Base-by-base conservation (phyloP, 129 eudicot species). In the Tagetes erecta region DNA sequence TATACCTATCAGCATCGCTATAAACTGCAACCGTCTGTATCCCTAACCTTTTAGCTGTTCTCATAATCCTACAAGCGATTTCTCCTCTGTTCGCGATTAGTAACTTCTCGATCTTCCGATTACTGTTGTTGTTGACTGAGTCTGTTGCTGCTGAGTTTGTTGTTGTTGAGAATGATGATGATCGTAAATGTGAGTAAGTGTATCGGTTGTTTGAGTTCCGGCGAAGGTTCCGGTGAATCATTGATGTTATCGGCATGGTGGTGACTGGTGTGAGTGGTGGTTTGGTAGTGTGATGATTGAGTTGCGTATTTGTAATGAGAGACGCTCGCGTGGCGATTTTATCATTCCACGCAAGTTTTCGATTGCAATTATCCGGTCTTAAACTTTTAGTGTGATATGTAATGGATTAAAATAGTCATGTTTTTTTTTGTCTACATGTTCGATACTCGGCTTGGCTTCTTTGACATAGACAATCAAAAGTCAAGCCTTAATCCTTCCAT, bases 51-150 rank as follows among this genome's bases (percentile, higher is more conserved):
- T 82, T 88, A 6, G 99, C 99, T 0, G 97, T 95, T 31, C 94
- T 72, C 74, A 95, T 95, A 3, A 95, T 85, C 80, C 99, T 77
- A 64, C 97, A 91, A 3, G 99, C 96, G 9, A 95, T 95, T 81
- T 95, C 99, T 36, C 99, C 99, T 82, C 99, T 79, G 52, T 95
- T 95, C 0, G 99, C 99, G 2, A 95, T 83, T 11, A 95, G 64
- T 34, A 95, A 74, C 83, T 95, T 95, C 86, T 95, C 97, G 4
- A 95, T 92, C 50, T 84, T 73, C 35, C 77, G 71, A 67, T 70
- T 66, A 10, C 70, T 30, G 56, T 34, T 12, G 64, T 60, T 50
- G 78, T 49, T 8, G 87, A 33, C 4, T 84, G 78, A 46, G 72
- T 74, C 9, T 27, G 75, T 41, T 75, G 72, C 46, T 14, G 84